Evolutionary conservation across 2,329 filamentous ascomycete genomes (phyloP).

Genomic region (Scedosporium dehoogii): DNA sequence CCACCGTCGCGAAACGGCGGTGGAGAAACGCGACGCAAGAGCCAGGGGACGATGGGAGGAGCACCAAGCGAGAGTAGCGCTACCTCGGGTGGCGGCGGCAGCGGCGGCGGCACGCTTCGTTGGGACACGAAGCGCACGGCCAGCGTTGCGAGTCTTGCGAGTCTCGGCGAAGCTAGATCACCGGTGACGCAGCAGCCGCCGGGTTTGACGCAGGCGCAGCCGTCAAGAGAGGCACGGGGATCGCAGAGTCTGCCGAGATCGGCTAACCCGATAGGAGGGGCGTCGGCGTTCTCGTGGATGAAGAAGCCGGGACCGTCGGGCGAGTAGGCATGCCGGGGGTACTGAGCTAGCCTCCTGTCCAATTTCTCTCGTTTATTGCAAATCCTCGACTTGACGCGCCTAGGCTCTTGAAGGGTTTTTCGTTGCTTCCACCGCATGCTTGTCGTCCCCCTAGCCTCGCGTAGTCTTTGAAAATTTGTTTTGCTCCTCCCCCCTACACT

Average conservation of each 20-base stretch:
- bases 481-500: too few species aligned
- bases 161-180: conserved; percentile 1
- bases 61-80: not conserved
- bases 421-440: too few species aligned
- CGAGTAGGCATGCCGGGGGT: not conserved
- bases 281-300: conserved; percentile 90
- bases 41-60: not conserved
- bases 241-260: conserved; percentile 40
- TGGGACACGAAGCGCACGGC: conserved; percentile 46
- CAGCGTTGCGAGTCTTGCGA: conserved; percentile 21
- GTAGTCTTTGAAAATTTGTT: too few species aligned
- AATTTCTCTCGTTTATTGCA: not conserved
- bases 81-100: conserved; percentile 8
- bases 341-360: too few species aligned
- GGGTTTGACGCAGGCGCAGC: conserved; percentile 26
- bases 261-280: conserved; percentile 81
- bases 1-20: not conserved
- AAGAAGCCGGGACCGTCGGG: conserved; percentile 23
- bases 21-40: not conserved
- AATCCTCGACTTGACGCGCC: not conserved
- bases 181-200: conserved; percentile 13
- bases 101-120: conserved; percentile 21
- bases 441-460: too few species aligned
- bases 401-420: too few species aligned
- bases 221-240: conserved; percentile 12